Percentiles rank a stretch among this genome's conserved stretches.
Conservation (phyloP, 2,329 filamentous ascomycete species). For the Nemania sp. region DNA sequence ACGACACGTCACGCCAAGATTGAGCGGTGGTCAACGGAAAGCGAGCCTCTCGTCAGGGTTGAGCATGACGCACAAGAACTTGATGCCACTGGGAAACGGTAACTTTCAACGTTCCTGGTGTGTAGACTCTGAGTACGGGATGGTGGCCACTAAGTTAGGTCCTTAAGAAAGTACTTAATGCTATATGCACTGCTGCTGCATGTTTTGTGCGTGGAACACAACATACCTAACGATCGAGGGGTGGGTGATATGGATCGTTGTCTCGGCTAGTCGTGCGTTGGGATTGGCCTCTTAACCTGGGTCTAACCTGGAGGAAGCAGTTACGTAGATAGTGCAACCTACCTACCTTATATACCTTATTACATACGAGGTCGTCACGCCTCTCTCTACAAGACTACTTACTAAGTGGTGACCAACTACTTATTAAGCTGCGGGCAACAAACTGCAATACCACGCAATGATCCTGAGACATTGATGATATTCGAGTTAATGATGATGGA, state of each 20-base stretch:
- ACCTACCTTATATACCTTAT: background rate
- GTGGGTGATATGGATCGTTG: background rate
- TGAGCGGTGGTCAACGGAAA: background rate
- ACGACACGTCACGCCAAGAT: background rate
- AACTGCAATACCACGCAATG: background rate
- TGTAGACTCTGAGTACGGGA: background rate
- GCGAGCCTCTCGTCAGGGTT: background rate
- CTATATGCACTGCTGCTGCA: background rate
- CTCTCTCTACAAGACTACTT: too few relatives aligned
- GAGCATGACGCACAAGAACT: background rate
- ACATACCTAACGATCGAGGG: background rate
- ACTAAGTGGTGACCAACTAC: too few relatives aligned
- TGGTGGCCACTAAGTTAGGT: too few relatives aligned
- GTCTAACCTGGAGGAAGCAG: background rate
- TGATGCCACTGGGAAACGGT: background rate
- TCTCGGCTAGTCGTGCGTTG: background rate
- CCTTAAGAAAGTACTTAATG: too few relatives aligned
- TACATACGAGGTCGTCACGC: too few relatives aligned
- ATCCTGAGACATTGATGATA: background rate
- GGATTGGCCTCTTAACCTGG: background rate
- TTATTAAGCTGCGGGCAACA: too few relatives aligned
- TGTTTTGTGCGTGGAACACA: background rate
- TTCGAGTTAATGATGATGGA: background rate
- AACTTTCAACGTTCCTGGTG: background rate
- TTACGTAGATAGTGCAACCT: background rate